A percentile compares a stretch with the other conserved stretches of the same genome.
Evolutionary conservation across 2,329 filamentous ascomycete genomes (phyloP).

Genomic region (Pleurostoma richardsiae): DNA sequence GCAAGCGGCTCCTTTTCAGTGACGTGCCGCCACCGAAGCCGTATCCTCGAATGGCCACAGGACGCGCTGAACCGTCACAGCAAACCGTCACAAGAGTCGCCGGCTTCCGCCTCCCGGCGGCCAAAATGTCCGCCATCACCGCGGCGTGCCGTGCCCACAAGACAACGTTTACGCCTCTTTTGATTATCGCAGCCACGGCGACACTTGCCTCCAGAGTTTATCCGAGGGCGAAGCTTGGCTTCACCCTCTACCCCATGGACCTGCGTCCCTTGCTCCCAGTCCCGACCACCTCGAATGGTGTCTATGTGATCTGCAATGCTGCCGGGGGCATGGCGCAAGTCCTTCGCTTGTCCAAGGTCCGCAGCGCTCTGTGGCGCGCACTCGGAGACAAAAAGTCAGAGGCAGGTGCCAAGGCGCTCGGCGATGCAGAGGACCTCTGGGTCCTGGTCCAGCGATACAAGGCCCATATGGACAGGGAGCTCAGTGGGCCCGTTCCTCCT

Average conservation of each 20-base stretch:
- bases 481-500: background rate
- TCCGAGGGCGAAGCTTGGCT: background rate
- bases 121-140: background rate
- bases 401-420: background rate
- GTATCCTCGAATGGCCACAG: background rate
- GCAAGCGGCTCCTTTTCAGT: background rate
- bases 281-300: background rate
- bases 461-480: background rate
- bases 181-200: background rate
- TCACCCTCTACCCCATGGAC: background rate
- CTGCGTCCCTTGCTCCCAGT: background rate
- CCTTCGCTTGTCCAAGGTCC: background rate
- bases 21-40: background rate
- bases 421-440: background rate
- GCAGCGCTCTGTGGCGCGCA: background rate
- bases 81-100: background rate
- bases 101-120: background rate
- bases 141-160: background rate
- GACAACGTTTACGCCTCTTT: background rate
- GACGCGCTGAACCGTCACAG: background rate
- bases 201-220: background rate
- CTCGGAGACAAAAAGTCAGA: background rate
- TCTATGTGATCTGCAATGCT: background rate
- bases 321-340: background rate
- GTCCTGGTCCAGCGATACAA: background rate